These are phyloP conservation scores for Tricholomella constricta DNA, from an alignment of 768 basidiomycete genomes.

Conservation along the genomic window DNA sequence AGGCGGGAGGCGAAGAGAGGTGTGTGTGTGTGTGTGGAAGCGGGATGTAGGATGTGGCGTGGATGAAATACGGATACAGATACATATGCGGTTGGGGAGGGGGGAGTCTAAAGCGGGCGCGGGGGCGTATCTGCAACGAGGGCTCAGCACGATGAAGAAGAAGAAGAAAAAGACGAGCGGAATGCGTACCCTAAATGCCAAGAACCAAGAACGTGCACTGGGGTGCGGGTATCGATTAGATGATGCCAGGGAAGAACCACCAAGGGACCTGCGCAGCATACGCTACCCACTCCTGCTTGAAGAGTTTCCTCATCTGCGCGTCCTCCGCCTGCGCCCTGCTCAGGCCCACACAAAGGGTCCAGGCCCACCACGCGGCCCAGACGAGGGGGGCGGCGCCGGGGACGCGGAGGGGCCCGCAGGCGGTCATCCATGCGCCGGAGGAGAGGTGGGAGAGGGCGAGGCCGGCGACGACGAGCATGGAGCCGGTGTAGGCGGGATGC, in stretches of 20 bases:
- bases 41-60: too few species aligned
- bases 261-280: conserved; percentile 43
- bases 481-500: conserved; percentile 50
- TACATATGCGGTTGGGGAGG: too few species aligned
- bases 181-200: neutral
- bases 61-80: too few species aligned
- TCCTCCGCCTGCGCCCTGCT: conserved; percentile 52
- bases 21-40: too few species aligned
- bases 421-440: conserved; percentile 39
- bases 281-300: conserved; percentile 45
- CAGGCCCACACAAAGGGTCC: conserved; percentile 43
- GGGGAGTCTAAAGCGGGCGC: too few species aligned
- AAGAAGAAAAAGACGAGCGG: neutral
- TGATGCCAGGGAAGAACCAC: conserved; percentile 51
- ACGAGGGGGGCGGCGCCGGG: conserved; percentile 25
- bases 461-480: conserved; percentile 44
- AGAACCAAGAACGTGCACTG: neutral
- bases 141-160: neutral
- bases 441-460: conserved; percentile 43
- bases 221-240: conserved; percentile 17
- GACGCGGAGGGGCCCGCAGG: conserved; percentile 30
- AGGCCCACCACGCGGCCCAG: conserved; percentile 42
- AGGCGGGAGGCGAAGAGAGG: too few species aligned
- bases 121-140: too few species aligned
- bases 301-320: conserved; percentile 43